These are phyloP conservation scores for Mallotus nudiflorus DNA, from an alignment of 345 rosid genomes.

Conservation along the genomic window DNA sequence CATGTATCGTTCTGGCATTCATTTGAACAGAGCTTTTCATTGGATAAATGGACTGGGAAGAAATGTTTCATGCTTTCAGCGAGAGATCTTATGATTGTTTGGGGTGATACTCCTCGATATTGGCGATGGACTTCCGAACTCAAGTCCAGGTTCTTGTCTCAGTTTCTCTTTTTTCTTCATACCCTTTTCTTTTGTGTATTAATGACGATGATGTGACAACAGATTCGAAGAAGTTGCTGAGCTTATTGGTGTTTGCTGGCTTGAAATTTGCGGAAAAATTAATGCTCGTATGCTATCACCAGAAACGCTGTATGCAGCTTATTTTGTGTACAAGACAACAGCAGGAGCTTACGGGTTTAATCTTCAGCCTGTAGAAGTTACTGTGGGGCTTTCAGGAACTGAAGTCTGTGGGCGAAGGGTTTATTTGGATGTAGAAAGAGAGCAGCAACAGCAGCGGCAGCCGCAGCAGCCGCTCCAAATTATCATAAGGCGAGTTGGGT, in stretches of 20 bases:
- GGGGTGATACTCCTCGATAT: conserved; percentile 34
- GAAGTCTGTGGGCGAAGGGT: conserved; percentile 12
- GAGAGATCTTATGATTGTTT: conserved; percentile 30
- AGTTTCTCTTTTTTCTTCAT: no score
- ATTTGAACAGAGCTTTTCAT: conserved; percentile 27
- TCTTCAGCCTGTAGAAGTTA: conserved; percentile 29
- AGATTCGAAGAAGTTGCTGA: conserved; percentile 52
- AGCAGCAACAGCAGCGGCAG: neutral
- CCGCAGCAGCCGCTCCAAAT: neutral
- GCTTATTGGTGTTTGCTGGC: conserved; percentile 48
- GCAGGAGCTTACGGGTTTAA: conserved; percentile 37
- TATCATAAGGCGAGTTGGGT: conserved; percentile 13
- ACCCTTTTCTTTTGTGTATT: no score
- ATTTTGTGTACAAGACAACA: conserved; percentile 39
- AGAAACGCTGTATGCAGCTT: conserved; percentile 41
- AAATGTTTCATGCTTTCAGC: conserved; percentile 34
- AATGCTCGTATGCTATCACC: conserved; percentile 40
- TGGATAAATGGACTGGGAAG: conserved; percentile 31
- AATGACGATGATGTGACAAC: neutral
- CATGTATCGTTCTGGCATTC: neutral
- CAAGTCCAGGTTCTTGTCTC: conserved; percentile 11
- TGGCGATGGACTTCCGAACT: conserved; percentile 19
- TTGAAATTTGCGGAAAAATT: conserved; percentile 49
- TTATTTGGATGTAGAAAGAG: conserved; percentile 20
- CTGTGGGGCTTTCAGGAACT: conserved; percentile 34